A percentile compares a stretch with the other conserved stretches of the same genome.
These are phyloP conservation scores for Curvularia lunata DNA, from an alignment of 2,329 filamentous ascomycete genomes.

Conservation along the genomic window DNA sequence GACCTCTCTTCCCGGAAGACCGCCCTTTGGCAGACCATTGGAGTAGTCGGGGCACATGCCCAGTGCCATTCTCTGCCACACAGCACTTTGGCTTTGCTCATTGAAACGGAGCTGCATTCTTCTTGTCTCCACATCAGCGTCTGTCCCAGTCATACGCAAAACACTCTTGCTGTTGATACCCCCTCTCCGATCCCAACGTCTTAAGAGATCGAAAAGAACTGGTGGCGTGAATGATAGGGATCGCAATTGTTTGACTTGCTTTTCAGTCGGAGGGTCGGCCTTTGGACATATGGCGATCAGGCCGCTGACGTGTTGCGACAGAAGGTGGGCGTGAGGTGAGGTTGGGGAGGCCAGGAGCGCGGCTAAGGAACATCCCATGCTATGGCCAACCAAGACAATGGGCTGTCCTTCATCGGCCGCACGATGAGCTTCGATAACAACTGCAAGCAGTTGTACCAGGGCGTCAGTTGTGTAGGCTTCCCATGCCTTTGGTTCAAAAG, in stretches of 20 bases:
- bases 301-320: slow-evolving; percentile 73
- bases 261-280: slow-evolving; percentile 65
- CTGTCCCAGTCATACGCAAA: slow-evolving; percentile 72
- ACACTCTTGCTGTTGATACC: slow-evolving; percentile 81
- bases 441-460: slow-evolving; percentile 75
- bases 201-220: slow-evolving; percentile 75
- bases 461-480: slow-evolving; percentile 80
- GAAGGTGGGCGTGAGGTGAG: slow-evolving; percentile 58
- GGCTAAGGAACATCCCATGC: slow-evolving; percentile 83
- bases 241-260: slow-evolving; percentile 59
- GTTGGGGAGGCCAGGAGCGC: slow-evolving; percentile 71
- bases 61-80: slow-evolving; percentile 81
- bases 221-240: slow-evolving; percentile 72
- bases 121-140: slow-evolving; percentile 69
- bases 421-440: slow-evolving; percentile 75
- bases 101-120: slow-evolving; percentile 77
- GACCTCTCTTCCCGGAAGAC: slow-evolving; percentile 70
- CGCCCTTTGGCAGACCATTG: slow-evolving; percentile 61
- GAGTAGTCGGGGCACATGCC: slow-evolving; percentile 70
- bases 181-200: slow-evolving; percentile 78
- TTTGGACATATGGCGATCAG: slow-evolving; percentile 83
- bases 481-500: slow-evolving; percentile 73
- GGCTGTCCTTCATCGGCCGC: slow-evolving; percentile 70
- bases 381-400: slow-evolving; percentile 84
- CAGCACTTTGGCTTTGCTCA: slow-evolving; percentile 78